Base-by-base conservation (phyloP, 2,329 filamentous ascomycete species). In the Xylaria hypoxylon region DNA sequence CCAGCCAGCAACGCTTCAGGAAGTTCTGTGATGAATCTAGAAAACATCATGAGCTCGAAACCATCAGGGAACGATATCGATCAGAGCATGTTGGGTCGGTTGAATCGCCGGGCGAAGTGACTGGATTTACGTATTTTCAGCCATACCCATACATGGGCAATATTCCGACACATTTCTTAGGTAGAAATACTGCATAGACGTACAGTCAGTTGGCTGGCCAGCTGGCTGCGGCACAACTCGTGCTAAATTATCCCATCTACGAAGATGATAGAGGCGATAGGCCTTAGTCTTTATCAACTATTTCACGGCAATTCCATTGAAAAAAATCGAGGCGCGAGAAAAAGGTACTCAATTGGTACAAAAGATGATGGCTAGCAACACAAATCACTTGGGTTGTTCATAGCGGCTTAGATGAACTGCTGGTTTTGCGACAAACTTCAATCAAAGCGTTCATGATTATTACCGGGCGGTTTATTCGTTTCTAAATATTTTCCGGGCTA, bases 1-100 rank as follows among this genome's bases (percentile, higher is more conserved):
- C 45, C 67, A 52, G 64, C 65, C 35, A 76, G 76, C 57, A 65
- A n/a, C 42, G 76, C 76, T 38, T 79, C 78, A 26, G 80, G 79
- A 66, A 80, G 76, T 64, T 85, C 83, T n/a, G 80, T 85, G 24
- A 87, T 86, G 84, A 86, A 83, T 71, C 72, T 86, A 45, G 83
- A 81, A 72, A 85, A 84, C 64, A 76, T 85, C 67, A 82, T 86
- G 73, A 84, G 83, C 57, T 72, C 72, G 15, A 72, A 64, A 78
- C 78, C 53, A 76, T 79, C 52, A 71, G 79, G 15, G 71, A 83
- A 80, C 70, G 85, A 87, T 63, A 86, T 87, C 64, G 86, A 88
- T 71, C 80, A 81, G 70, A 82, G 78, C 65, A 88, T 88, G 86
- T 79, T 88, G 62, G 81, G 82, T 44, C 81, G 84, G 42, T 74